These are phyloP conservation scores for Botrytis byssoidea DNA, from an alignment of 2,329 filamentous ascomycete genomes.

Conservation along the genomic window DNA sequence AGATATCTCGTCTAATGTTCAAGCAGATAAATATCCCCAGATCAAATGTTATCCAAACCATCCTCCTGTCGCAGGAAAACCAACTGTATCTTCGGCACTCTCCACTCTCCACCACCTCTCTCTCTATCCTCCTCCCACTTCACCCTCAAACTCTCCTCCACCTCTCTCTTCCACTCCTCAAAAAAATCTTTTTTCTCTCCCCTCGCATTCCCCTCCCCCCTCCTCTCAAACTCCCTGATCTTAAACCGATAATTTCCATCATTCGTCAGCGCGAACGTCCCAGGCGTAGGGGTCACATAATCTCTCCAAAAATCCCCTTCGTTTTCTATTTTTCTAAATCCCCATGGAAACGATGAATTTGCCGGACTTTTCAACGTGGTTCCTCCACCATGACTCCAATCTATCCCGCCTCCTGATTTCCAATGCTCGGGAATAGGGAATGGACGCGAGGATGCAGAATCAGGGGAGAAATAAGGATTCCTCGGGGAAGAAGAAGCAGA, in stretches of 20 bases:
- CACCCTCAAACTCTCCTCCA: not conserved
- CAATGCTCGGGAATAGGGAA: not conserved
- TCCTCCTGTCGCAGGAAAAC: not conserved
- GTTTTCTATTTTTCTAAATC: not conserved
- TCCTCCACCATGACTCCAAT: not conserved
- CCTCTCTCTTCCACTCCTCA: not conserved
- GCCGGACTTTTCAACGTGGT: not conserved
- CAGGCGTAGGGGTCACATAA: not conserved
- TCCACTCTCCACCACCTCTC: not conserved
- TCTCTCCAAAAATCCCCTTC: not conserved
- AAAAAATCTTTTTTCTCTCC: not conserved
- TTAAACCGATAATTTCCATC: not conserved
- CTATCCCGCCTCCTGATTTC: not conserved
- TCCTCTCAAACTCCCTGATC: not conserved
- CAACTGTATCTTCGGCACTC: not conserved
- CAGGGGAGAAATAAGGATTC: not conserved
- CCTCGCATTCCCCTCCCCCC: not conserved
- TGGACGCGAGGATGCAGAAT: not conserved
- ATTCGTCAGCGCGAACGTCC: not conserved
- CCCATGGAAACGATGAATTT: not conserved
- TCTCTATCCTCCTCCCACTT: not conserved
- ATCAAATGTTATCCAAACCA: not conserved
- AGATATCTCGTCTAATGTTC: too few relatives aligned
- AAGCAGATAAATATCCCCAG: too few relatives aligned
- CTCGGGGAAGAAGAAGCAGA: not conserved